phyloP scores from a whole-genome alignment of 108 stramenopile species.

The Nitzschia palea region DNA sequence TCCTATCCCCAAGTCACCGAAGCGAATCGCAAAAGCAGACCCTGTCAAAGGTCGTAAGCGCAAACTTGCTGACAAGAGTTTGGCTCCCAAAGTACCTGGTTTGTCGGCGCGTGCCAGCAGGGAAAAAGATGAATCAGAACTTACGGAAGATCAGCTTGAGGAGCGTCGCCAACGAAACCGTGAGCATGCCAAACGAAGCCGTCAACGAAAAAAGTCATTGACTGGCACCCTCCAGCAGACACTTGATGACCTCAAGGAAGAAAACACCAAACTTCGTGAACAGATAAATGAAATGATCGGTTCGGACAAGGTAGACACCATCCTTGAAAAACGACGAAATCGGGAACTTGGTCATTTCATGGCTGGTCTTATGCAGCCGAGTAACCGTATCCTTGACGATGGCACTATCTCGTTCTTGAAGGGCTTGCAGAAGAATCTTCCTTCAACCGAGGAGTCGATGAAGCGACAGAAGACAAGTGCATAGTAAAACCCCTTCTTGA shows the following conservation, averaged over 20 bases:
- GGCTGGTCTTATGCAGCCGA: background rate
- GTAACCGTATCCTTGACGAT: slow-evolving; percentile 5
- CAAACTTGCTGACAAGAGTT: background rate
- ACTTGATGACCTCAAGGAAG: slow-evolving; percentile 71
- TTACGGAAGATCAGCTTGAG: slow-evolving; percentile 75
- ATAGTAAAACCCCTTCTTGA: background rate
- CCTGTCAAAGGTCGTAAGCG: background rate
- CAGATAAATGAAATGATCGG: background rate
- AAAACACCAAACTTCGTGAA: slow-evolving; percentile 74
- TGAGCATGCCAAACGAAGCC: slow-evolving; percentile 89
- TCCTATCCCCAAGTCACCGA: too few relatives aligned
- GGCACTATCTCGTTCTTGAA: slow-evolving; percentile 8
- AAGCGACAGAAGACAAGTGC: background rate
- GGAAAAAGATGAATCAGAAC: slow-evolving; percentile 15
- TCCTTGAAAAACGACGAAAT: background rate
- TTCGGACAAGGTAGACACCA: background rate
- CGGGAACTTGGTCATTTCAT: background rate
- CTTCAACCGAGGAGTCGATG: background rate
- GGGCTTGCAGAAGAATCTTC: background rate
- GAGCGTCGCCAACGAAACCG: slow-evolving; percentile 87
- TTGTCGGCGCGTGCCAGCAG: background rate
- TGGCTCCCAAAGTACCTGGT: background rate
- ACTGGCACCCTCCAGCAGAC: slow-evolving; percentile 90
- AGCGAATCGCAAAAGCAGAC: background rate
- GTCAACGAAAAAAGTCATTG: slow-evolving; percentile 95